Evolutionary conservation across 208 protist species (phyloP), one percentile per base, ranked within the genome.

Genomic region (Strigomonas culicis): DNA sequence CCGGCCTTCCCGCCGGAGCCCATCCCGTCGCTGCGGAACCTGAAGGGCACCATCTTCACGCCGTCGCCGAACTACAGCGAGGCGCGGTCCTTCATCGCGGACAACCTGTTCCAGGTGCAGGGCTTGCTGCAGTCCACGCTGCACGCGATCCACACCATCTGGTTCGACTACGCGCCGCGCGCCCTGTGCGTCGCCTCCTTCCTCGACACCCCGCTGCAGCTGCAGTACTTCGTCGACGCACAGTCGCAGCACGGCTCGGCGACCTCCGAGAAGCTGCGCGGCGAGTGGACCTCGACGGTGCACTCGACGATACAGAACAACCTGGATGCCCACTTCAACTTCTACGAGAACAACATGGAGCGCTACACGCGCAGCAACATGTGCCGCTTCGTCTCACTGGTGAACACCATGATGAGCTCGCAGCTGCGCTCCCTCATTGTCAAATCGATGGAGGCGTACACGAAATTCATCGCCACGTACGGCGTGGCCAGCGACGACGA

Each of bases 221-320:
- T 97, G 31, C 56, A 79, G 8, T 63, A 58, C 52, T 97, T 97
- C 58, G 74, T 77, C 21, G 70, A 90, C 22, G 30, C 75, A 41
- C 86, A 97, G 64, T 61, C 72, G 44, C 71, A 86, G 39, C 79
- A 77, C 56, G 84, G 84, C 31, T 75, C 73, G 19, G 72, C 52
- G n/a, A 74, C 80, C 21, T 75, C 77, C 2, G 93, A 97, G 64
- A 87, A 83, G 47, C 78, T 98, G 34, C 77, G 80, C 36, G 88
- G 88, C 13, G 94, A 98, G 78, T 98, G 94, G 93, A 88, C 79
- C 68, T 82, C 88, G 7, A 97, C 92, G 30, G 86, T 95, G 59
- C 85, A 89, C 44, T 90, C 88, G 7, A 97, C 90, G 4, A 86
- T 98, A 47, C 94, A 97, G 72, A 97, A 97, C 78, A 94, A 97